Percentiles rank a stretch among this genome's conserved stretches.
Evolutionary conservation across 768 basidiomycete genomes (phyloP).

Genomic region (Leccinum variicolor): DNA sequence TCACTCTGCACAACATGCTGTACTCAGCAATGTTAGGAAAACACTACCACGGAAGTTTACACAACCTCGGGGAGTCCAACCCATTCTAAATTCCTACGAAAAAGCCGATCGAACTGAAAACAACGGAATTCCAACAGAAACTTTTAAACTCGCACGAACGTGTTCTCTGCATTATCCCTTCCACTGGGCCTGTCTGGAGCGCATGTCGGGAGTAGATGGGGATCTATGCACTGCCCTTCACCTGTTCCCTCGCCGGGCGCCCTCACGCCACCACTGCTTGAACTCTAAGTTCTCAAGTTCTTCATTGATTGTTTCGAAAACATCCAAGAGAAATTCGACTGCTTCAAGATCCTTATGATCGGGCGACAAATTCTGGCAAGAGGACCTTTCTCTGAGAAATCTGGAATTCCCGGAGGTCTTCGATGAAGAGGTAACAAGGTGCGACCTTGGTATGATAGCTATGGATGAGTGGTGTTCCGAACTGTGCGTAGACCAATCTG

Average conservation of each 20-base stretch:
- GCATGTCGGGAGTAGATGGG: background rate
- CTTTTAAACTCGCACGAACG: background rate
- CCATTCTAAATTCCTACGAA: background rate
- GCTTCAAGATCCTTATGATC: no score
- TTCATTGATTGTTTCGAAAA: background rate
- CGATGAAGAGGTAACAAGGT: background rate
- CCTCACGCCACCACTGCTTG: background rate
- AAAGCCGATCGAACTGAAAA: no score
- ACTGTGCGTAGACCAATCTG: background rate
- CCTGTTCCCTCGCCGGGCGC: background rate
- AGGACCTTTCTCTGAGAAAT: no score
- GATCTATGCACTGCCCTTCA: background rate
- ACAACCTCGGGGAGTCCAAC: background rate
- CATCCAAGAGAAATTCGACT: background rate
- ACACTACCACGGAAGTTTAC: background rate
- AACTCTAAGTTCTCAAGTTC: background rate
- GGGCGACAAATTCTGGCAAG: no score
- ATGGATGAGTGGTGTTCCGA: background rate
- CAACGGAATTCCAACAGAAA: background rate
- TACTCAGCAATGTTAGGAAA: background rate
- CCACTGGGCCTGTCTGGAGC: background rate
- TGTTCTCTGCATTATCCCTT: background rate
- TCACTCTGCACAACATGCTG: background rate
- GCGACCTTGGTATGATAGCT: background rate
- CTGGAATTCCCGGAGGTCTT: background rate